Evolutionary conservation across 257 asterid genomes (phyloP).

Genomic region (Ilex aquifolium): DNA sequence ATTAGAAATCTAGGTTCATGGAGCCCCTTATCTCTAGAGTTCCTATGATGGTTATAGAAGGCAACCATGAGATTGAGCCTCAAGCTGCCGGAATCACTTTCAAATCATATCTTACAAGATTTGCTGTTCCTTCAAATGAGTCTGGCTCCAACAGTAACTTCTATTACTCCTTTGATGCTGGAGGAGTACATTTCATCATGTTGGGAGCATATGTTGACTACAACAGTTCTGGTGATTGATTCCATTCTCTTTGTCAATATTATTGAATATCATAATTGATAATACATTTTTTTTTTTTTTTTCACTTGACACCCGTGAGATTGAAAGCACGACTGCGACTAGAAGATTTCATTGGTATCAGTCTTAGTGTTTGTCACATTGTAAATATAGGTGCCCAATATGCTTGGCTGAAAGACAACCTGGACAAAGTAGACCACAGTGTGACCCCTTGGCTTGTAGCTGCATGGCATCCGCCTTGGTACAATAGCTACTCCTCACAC

Average conservation of each 20-base stretch:
- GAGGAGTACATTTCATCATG: constrained; percentile 76
- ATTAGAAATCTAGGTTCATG: constrained; percentile 56
- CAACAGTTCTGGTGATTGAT: constrained; percentile 47
- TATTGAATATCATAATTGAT: neutral
- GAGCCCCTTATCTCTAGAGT: constrained; percentile 65
- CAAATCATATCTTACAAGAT: constrained; percentile 57
- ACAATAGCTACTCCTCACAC: constrained; percentile 80
- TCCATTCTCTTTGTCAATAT: neutral
- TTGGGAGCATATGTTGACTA: constrained; percentile 80
- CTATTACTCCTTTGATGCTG: constrained; percentile 84
- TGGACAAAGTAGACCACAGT: constrained; percentile 41
- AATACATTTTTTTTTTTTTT: no score
- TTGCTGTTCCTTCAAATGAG: constrained; percentile 74
- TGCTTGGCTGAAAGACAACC: constrained; percentile 69
- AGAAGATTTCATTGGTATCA: neutral
- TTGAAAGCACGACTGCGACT: neutral
- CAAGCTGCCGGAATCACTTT: constrained; percentile 50
- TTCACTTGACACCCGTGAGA: neutral
- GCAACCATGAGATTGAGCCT: constrained; percentile 90
- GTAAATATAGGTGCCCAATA: constrained; percentile 55
- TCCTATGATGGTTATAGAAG: constrained; percentile 90
- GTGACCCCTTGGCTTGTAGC: constrained; percentile 78
- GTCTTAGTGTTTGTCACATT: neutral
- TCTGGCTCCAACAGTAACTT: constrained; percentile 55
- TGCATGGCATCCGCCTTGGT: constrained; percentile 94